Percentiles rank a stretch among this genome's conserved stretches.
phyloP scores from a whole-genome alignment of 441 rosid species.

The Corymbia citriodora region DNA sequence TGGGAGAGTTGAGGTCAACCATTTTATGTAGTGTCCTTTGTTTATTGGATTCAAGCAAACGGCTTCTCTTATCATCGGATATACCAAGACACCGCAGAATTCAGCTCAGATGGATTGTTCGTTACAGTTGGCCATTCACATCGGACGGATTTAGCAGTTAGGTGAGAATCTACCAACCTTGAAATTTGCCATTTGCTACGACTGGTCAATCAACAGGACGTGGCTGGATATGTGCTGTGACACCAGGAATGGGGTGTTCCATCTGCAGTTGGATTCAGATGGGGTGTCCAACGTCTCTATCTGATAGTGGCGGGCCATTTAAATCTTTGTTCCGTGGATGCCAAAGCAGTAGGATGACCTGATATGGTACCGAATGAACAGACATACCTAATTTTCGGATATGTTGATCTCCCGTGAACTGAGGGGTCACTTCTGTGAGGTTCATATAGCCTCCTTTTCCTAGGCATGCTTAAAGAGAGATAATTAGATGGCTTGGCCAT shows the following conservation, averaged over 20 bases:
- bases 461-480: background rate
- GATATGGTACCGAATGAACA: background rate
- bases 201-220: background rate
- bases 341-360: background rate
- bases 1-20: background rate
- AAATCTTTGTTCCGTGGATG: background rate
- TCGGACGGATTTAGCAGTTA: background rate
- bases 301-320: background rate
- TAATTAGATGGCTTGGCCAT: background rate
- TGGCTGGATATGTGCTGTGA: background rate
- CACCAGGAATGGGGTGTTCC: background rate
- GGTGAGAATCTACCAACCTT: background rate
- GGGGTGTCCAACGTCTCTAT: background rate
- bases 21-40: background rate
- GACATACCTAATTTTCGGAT: background rate
- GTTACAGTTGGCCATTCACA: background rate
- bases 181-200: background rate
- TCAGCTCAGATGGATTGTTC: background rate
- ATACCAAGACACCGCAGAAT: background rate
- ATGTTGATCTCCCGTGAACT: background rate
- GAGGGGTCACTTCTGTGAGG: background rate
- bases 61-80: background rate
- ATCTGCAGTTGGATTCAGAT: background rate
- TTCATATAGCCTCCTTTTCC: background rate
- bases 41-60: background rate